These are phyloP conservation scores for Tanacetum coccineum DNA, from an alignment of 129 eudicot genomes.

Conservation along the genomic window DNA sequence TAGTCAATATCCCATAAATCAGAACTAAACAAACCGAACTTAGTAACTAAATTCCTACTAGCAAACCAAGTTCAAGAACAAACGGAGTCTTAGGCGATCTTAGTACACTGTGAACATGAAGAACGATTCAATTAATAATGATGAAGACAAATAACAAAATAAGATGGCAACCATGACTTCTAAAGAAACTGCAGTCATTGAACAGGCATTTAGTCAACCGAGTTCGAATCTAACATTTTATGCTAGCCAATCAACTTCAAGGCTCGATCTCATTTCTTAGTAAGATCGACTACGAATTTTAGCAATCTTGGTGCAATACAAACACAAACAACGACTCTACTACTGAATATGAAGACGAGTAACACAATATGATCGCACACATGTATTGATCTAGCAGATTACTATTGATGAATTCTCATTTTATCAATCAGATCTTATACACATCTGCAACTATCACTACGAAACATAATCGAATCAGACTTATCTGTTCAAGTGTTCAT, in stretches of 20 bases:
- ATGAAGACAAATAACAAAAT: too few species aligned
- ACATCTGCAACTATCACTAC: constrained; percentile 6
- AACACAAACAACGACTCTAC: neutral
- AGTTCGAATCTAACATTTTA: neutral
- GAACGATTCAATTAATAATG: neutral
- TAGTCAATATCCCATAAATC: neutral
- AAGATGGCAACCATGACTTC: too few species aligned
- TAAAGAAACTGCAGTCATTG: too few species aligned
- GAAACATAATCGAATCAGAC: neutral
- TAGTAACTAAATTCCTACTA: too few species aligned
- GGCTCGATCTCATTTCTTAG: neutral
- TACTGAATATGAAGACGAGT: neutral
- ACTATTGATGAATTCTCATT: too few species aligned
- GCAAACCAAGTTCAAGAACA: too few species aligned
- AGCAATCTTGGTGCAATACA: constrained; percentile 3
- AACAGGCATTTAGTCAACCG: too few species aligned
- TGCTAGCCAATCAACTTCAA: neutral
- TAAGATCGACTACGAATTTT: neutral
- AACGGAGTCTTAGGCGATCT: too few species aligned
- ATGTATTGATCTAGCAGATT: too few species aligned
- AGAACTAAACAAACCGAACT: neutral
- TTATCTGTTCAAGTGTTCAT: too few species aligned
- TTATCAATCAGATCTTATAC: constrained; percentile 26
- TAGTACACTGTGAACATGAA: too few species aligned
- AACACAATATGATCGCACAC: too few species aligned